Percentiles rank a stretch among this genome's conserved stretches.
Evolutionary conservation across 2,329 filamentous ascomycete genomes (phyloP).

Genomic region (Dendryphion nanum): DNA sequence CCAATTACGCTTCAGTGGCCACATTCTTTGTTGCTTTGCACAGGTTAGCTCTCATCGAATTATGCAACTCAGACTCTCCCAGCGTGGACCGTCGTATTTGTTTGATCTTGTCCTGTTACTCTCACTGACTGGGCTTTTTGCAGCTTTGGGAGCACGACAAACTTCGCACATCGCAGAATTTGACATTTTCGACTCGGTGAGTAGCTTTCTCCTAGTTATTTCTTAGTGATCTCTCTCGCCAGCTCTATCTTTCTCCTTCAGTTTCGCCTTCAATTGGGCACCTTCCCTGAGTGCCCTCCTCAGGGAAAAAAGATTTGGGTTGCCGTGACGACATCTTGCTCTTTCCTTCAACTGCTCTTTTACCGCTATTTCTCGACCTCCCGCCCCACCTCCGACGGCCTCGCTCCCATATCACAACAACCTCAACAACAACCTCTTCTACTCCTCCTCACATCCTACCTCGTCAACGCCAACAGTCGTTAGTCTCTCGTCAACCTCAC

Average conservation of each 20-base stretch:
- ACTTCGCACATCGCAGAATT: constrained; percentile 39
- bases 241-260: background rate
- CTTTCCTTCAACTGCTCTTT: background rate
- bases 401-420: background rate
- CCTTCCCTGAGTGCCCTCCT: background rate
- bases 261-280: too few species aligned
- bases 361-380: background rate
- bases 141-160: constrained; percentile 43
- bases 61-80: too few species aligned
- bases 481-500: too few species aligned
- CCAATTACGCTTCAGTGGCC: constrained; percentile 43
- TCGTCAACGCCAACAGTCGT: too few species aligned
- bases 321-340: background rate
- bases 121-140: constrained; percentile 14
- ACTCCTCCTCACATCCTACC: too few species aligned
- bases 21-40: constrained; percentile 47
- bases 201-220: constrained; percentile 7
- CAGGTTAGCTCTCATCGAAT: constrained; percentile 35
- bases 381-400: background rate
- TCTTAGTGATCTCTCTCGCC: background rate
- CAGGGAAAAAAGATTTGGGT: too few species aligned
- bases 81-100: too few species aligned
- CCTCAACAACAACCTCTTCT: too few species aligned
- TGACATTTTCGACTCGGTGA: constrained; percentile 42
- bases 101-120: too few species aligned